phyloP scores from a whole-genome alignment of 495 filamentous ascomycete species.

The Daldinia caldariorum region DNA sequence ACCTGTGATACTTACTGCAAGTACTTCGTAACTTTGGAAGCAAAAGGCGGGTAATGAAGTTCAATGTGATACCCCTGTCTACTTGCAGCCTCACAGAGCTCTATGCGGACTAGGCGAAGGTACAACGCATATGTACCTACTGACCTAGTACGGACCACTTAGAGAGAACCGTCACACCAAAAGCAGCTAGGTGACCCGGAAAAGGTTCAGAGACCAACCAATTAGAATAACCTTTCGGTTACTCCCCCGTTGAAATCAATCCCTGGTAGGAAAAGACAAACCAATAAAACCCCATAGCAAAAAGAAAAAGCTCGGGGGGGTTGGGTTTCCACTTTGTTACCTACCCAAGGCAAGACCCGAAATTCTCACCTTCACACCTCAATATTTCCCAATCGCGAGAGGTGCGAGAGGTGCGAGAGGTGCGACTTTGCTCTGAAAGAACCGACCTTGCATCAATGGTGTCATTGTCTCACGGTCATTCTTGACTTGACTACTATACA shows the following conservation, averaged over 20 bases:
- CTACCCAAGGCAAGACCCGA: conserved; percentile 29
- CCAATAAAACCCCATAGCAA: conserved; percentile 17
- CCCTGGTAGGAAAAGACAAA: background rate
- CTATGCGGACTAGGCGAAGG: conserved; percentile 21
- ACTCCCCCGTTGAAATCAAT: conserved; percentile 40
- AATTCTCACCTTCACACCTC: conserved; percentile 29
- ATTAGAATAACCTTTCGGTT: conserved; percentile 37
- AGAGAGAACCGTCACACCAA: conserved; percentile 31
- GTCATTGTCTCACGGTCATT: conserved; percentile 1
- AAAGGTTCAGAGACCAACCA: conserved; percentile 36
- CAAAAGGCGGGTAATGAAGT: conserved; percentile 17
- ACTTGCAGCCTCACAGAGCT: conserved; percentile 36
- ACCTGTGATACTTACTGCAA: conserved; percentile 13
- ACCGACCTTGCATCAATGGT: conserved; percentile 27
- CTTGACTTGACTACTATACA: conserved; percentile 14
- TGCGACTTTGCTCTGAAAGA: conserved; percentile 21
- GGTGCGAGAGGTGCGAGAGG: conserved; percentile 23
- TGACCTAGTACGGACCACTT: too few species aligned
- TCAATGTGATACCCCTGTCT: conserved; percentile 35
- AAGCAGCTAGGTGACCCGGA: conserved; percentile 32
- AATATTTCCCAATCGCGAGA: conserved; percentile 29
- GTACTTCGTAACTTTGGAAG: conserved; percentile 22
- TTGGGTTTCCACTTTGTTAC: conserved; percentile 30
- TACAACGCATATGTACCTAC: conserved; percentile 9
- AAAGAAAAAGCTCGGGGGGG: conserved; percentile 29